Evolutionary conservation across 1,284 basidiomycete species (phyloP).

Genomic region (Rhodotorula sp.): DNA sequence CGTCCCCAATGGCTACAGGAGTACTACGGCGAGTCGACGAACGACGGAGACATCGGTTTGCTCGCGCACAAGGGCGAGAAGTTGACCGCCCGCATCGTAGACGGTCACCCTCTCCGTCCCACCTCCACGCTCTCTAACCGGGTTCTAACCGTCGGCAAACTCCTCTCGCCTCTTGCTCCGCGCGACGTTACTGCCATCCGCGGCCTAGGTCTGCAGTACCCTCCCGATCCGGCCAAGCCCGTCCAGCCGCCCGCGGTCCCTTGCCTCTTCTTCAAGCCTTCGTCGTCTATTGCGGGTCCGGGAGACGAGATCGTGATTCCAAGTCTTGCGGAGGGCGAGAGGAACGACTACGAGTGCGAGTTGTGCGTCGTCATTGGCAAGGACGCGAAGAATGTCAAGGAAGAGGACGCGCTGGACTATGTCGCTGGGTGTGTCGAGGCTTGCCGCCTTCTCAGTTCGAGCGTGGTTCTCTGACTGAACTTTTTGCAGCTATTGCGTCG

Average conservation of each 20-base stretch:
- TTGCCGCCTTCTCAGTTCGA: not conserved
- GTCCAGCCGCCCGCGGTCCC: not conserved
- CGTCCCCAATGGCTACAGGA: not conserved
- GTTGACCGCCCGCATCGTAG: slow-evolving; percentile 67
- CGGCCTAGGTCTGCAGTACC: slow-evolving; percentile 76
- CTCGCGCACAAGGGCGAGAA: slow-evolving; percentile 52
- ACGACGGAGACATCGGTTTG: slow-evolving; percentile 51
- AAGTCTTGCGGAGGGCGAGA: slow-evolving; percentile 17
- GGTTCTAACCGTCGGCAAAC: slow-evolving; percentile 64
- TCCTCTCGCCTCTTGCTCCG: slow-evolving; percentile 67
- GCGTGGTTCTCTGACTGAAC: not conserved
- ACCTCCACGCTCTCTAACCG: slow-evolving; percentile 56
- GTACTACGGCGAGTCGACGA: slow-evolving; percentile 73
- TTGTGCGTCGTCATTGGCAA: slow-evolving; percentile 81
- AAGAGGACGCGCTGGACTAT: slow-evolving; percentile 72
- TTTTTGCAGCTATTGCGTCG: slow-evolving; percentile 41
- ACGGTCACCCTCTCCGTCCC: not conserved
- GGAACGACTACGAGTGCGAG: slow-evolving; percentile 79
- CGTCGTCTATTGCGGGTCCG: slow-evolving; percentile 68
- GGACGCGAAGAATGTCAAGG: slow-evolving; percentile 70
- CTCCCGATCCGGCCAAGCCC: slow-evolving; percentile 59
- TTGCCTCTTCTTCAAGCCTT: slow-evolving; percentile 76
- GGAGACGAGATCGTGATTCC: slow-evolving; percentile 46
- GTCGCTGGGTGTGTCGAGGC: slow-evolving; percentile 57
- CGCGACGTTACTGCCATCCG: slow-evolving; percentile 60